Conservation (phyloP, 148 eudicot species). For the Talinum fruticosum region DNA sequence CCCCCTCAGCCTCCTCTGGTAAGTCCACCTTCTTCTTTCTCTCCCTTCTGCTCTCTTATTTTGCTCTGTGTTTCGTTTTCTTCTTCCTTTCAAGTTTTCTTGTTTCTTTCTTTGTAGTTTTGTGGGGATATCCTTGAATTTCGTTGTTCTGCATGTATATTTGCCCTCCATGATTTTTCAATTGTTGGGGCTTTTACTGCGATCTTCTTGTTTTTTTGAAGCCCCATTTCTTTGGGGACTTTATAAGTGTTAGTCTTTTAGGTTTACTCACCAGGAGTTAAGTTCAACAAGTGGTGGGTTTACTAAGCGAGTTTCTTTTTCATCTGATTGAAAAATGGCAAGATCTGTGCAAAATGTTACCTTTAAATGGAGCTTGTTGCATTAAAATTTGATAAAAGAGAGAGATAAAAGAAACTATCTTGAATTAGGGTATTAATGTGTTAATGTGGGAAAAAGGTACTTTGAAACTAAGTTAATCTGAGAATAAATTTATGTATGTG, state of each 20-base stretch:
- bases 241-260: not conserved
- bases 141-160: not conserved
- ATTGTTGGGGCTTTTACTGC: not conserved
- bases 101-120: not conserved
- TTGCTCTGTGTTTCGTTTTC: not conserved
- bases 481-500: not conserved
- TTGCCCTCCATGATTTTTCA: not conserved
- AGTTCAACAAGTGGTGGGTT: not conserved
- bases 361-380: not conserved
- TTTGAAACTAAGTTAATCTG: not conserved
- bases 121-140: not conserved
- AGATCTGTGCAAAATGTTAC: not conserved
- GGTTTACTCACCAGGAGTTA: constrained; percentile 1
- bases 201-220: too few relatives aligned
- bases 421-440: not conserved
- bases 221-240: not conserved
- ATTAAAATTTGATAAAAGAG: not conserved
- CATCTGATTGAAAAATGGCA: not conserved
- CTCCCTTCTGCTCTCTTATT: not conserved
- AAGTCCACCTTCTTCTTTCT: not conserved
- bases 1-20: not conserved
- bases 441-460: not conserved
- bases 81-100: not conserved
- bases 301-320: not conserved
- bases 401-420: not conserved